phyloP scores from a whole-genome alignment of 208 protist species.

The Leishmania mexicana region DNA sequence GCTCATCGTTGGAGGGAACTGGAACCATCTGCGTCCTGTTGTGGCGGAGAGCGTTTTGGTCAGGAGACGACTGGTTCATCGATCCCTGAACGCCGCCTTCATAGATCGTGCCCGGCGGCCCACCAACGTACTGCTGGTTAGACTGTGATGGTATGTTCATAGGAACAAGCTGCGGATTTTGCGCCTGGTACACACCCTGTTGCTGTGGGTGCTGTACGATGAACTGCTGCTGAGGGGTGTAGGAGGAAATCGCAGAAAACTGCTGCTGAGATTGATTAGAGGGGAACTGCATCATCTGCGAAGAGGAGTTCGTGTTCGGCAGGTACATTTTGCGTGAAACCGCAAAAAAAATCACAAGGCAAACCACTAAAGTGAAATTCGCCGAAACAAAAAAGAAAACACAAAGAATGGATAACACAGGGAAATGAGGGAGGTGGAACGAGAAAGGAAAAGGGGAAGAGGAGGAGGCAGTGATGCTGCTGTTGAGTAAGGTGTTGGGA shows the following conservation, averaged over 20 bases:
- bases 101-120: slow-evolving; percentile 21
- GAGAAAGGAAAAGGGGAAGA: background rate
- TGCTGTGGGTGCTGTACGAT: slow-evolving; percentile 40
- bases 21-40: slow-evolving; percentile 42
- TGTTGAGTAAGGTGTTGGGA: background rate
- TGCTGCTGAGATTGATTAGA: slow-evolving; percentile 38
- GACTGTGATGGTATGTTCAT: slow-evolving; percentile 45
- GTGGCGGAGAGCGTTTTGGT: slow-evolving; percentile 22
- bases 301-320: slow-evolving; percentile 23
- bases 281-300: slow-evolving; percentile 38
- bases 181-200: slow-evolving; percentile 38
- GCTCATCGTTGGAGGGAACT: slow-evolving; percentile 52
- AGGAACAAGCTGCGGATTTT: slow-evolving; percentile 36
- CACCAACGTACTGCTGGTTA: slow-evolving; percentile 40
- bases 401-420: slow-evolving; percentile 6
- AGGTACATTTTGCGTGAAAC: slow-evolving; percentile 28
- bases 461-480: background rate
- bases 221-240: slow-evolving; percentile 34
- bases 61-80: slow-evolving; percentile 30
- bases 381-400: background rate
- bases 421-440: background rate
- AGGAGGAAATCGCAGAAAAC: slow-evolving; percentile 40
- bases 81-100: slow-evolving; percentile 27
- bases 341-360: background rate
- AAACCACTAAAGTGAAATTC: background rate